Evolutionary conservation across 2,329 filamentous ascomycete species (phyloP).

Genomic region (Elsinoe fawcettii): DNA sequence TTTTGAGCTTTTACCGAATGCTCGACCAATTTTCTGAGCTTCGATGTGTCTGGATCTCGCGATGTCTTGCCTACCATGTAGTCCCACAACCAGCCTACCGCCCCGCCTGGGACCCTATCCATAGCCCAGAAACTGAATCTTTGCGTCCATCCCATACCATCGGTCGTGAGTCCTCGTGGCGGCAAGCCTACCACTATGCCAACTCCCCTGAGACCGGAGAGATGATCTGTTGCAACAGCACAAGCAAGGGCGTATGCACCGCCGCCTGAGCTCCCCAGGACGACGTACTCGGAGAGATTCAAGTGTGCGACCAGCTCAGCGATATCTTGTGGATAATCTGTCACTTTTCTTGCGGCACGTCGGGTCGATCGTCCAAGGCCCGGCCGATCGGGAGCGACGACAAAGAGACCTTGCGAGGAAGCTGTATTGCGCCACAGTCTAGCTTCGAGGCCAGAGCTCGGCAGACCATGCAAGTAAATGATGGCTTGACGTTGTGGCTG

Average conservation of each 20-base stretch:
- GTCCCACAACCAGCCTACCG: slow-evolving; percentile 1
- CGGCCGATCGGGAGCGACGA: not conserved
- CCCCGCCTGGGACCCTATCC: not conserved
- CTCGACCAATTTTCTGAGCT: not conserved
- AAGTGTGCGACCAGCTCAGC: not conserved
- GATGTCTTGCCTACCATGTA: not conserved
- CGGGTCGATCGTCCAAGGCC: not conserved
- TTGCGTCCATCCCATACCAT: not conserved
- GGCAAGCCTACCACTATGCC: not conserved
- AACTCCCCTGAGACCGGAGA: not conserved
- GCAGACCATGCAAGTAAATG: not conserved
- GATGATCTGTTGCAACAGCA: not conserved
- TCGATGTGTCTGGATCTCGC: not conserved
- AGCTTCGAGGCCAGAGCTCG: not conserved
- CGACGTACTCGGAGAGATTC: not conserved
- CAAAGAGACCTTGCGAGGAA: not conserved
- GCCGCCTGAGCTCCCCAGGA: not conserved
- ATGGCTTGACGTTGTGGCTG: too few relatives aligned
- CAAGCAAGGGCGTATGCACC: not conserved
- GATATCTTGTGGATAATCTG: not conserved
- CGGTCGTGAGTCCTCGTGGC: not conserved
- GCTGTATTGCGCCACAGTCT: not conserved
- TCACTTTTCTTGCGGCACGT: not conserved
- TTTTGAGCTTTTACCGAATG: not conserved
- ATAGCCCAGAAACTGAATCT: not conserved